phyloP scores from a whole-genome alignment of 768 basidiomycete genomes.

The Sarcodon sp. region DNA sequence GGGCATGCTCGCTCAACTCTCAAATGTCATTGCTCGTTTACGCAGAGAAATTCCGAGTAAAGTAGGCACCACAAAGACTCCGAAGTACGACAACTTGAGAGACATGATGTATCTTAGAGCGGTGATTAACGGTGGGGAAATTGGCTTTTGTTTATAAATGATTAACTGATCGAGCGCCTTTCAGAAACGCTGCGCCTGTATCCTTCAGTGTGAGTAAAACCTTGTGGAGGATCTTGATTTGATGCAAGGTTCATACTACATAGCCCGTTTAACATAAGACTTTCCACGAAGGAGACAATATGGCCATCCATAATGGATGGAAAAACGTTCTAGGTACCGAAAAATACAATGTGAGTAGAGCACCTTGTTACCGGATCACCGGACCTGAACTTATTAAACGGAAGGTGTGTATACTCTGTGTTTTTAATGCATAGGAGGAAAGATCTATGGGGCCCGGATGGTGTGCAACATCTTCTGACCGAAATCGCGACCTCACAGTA shows the following conservation, averaged over 20 bases:
- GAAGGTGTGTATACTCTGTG: conserved; percentile 29
- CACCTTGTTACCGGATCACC: neutral
- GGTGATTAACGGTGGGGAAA: conserved; percentile 34
- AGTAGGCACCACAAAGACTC: conserved; percentile 29
- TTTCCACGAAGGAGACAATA: neutral
- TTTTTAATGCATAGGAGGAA: conserved; percentile 45
- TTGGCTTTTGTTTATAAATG: neutral
- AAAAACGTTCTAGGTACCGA: conserved; percentile 26
- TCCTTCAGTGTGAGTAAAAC: conserved; percentile 9
- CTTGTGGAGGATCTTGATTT: neutral
- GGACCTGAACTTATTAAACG: neutral
- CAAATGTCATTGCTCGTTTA: conserved; percentile 28
- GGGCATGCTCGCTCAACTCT: conserved; percentile 43
- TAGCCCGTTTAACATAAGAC: neutral
- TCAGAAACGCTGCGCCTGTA: conserved; percentile 14
- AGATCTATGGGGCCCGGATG: conserved; percentile 60
- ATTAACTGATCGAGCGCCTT: neutral
- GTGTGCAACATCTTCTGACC: conserved; percentile 18
- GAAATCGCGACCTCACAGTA: neutral
- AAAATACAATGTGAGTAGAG: conserved; percentile 17
- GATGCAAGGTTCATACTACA: neutral
- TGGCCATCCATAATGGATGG: conserved; percentile 11
- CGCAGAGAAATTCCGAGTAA: conserved; percentile 34
- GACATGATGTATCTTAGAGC: conserved; percentile 48
- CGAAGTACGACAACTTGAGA: conserved; percentile 41